A percentile compares a stretch with the other conserved stretches of the same genome.
These are phyloP conservation scores for Fusarium denticulatum DNA, from an alignment of 2,329 filamentous ascomycete species.

Conservation along the genomic window DNA sequence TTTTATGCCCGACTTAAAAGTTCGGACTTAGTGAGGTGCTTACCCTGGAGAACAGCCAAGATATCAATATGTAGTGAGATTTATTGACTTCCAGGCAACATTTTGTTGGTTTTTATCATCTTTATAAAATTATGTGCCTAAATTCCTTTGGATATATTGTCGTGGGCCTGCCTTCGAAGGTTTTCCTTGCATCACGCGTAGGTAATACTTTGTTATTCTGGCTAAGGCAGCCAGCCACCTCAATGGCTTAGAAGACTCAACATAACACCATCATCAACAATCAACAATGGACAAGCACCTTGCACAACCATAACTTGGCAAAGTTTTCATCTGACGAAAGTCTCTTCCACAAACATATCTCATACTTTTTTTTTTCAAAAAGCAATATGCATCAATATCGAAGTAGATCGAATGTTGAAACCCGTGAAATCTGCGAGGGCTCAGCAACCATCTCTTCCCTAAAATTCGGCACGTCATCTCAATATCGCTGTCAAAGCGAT, in stretches of 20 bases:
- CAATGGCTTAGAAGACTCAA: background rate
- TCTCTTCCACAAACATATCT: background rate
- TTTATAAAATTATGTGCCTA: too few species aligned
- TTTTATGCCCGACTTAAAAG: slow-evolving; percentile 29
- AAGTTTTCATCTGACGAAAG: background rate
- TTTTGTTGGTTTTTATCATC: too few species aligned
- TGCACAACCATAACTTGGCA: background rate
- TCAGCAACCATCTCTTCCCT: slow-evolving; percentile 15
- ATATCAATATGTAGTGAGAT: too few species aligned
- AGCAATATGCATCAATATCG: background rate
- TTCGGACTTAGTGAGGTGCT: slow-evolving; percentile 27
- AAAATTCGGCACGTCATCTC: background rate
- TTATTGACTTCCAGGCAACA: too few species aligned
- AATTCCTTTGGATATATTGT: background rate
- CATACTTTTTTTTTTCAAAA: background rate
- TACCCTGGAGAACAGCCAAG: slow-evolving; percentile 61
- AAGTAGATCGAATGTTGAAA: slow-evolving; percentile 1
- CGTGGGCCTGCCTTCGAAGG: background rate
- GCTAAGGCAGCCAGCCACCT: background rate
- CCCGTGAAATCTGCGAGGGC: slow-evolving; percentile 5
- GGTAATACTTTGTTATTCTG: too few species aligned
- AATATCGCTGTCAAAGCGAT: background rate
- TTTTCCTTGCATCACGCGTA: background rate
- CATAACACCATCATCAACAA: background rate
- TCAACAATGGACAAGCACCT: background rate